Conservation (phyloP, 2,329 filamentous ascomycete genomes). For the Diaporthe capsici region DNA sequence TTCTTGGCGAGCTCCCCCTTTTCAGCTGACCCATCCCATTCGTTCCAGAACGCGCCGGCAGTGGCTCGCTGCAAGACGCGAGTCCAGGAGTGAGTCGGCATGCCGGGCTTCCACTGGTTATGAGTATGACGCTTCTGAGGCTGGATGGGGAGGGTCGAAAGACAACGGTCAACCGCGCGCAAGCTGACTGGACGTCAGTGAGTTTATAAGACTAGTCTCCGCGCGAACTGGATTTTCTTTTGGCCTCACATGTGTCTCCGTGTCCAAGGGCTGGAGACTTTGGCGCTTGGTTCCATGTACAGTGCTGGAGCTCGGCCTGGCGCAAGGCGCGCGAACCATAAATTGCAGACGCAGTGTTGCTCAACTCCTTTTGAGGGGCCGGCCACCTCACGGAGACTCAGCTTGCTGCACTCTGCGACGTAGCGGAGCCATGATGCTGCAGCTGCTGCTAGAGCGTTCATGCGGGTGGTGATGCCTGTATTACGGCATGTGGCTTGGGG, state of each 20-base stretch:
- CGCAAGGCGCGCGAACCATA: conserved; percentile 36
- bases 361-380: conserved; percentile 21
- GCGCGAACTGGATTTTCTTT: not conserved
- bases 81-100: conserved; percentile 20
- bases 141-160: not conserved
- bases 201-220: not conserved
- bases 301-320: conserved; percentile 1
- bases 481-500: conserved; percentile 33
- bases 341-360: conserved; percentile 25
- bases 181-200: conserved; percentile 26
- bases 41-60: conserved; percentile 36
- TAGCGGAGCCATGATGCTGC: conserved; percentile 36
- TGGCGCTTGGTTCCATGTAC: conserved; percentile 12
- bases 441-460: conserved; percentile 32
- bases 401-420: conserved; percentile 35
- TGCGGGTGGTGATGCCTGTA: conserved; percentile 39
- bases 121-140: conserved; percentile 18
- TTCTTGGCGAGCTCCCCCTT: conserved; percentile 38
- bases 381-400: conserved; percentile 28
- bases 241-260: not conserved
- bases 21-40: conserved; percentile 35
- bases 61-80: conserved; percentile 23
- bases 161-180: conserved; percentile 15
- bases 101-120: conserved; percentile 21
- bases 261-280: conserved; percentile 1